Percentiles rank a stretch among this genome's conserved stretches.
phyloP scores from a whole-genome alignment of 352 stramenopile species.

The Hyaloperonospora brassicae region DNA sequence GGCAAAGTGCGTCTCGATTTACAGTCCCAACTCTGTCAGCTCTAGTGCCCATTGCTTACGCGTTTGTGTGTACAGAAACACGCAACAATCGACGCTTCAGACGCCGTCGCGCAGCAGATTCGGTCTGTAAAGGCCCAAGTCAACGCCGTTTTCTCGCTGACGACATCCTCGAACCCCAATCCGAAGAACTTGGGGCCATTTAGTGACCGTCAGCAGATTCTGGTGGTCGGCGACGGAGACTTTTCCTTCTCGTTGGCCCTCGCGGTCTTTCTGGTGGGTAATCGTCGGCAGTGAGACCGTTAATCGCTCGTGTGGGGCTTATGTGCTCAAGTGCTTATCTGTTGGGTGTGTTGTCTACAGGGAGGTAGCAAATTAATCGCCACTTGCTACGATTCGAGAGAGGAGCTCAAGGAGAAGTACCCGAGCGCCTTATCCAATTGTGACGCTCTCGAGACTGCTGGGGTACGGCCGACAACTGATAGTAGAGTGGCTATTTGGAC shows the following conservation, averaged over 20 bases:
- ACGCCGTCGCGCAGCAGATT: constrained; percentile 19
- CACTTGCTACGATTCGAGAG: constrained; percentile 70
- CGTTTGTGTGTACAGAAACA: constrained; percentile 17
- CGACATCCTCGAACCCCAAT: constrained; percentile 74
- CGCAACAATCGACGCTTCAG: constrained; percentile 1
- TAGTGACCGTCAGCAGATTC: constrained; percentile 61
- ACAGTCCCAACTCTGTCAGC: not conserved
- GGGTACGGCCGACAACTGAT: constrained; percentile 21
- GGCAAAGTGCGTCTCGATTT: constrained; percentile 14
- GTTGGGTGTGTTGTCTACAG: constrained; percentile 13
- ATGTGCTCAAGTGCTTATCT: not conserved
- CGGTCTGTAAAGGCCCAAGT: constrained; percentile 47
- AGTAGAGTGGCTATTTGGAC: not conserved
- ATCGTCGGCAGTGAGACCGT: constrained; percentile 10
- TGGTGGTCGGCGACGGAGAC: constrained; percentile 81
- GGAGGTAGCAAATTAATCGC: constrained; percentile 58
- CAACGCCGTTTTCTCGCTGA: constrained; percentile 60
- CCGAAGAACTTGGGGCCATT: constrained; percentile 72
- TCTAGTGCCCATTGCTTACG: not conserved
- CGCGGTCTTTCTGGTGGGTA: constrained; percentile 48
- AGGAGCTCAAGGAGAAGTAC: constrained; percentile 69
- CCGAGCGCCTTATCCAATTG: constrained; percentile 53
- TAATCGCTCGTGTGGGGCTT: not conserved
- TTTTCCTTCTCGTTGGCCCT: constrained; percentile 78
- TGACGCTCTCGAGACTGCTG: constrained; percentile 62